Percentiles rank a stretch among this genome's conserved stretches.
phyloP scores from a whole-genome alignment of 306 rosid species.

The Medicago truncatula region MtrunA17r5.0-ANR NC_053048.1:24070501-24071000 shows the following conservation, averaged over 20 bases:
- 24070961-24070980: conserved; percentile 88
- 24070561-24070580: conserved; percentile 74
- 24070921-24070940: conserved; percentile 9
- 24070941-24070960: too few relatives aligned
- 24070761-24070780: conserved; percentile 72
- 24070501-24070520: conserved; percentile 25
- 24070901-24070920: conserved; percentile 4
- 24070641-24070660: conserved; percentile 39
- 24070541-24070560: conserved; percentile 66
- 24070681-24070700: conserved; percentile 26
- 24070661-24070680: conserved; percentile 22
- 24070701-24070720: conserved; percentile 68
- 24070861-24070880: conserved; percentile 18
- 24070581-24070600: conserved; percentile 86
- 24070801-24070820: conserved; percentile 87
- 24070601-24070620: conserved; percentile 82
- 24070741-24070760: conserved; percentile 76
- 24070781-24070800: conserved; percentile 89
- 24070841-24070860: conserved; percentile 29
- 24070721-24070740: conserved; percentile 88
- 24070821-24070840: conserved; percentile 93
- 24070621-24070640: conserved; percentile 41
- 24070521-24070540: conserved; percentile 37
- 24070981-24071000: conserved; percentile 91
- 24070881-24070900: conserved; percentile 28